These are phyloP conservation scores for Geosmithia putterillii DNA, from an alignment of 2,329 filamentous ascomycete genomes.

Conservation along the genomic window DNA sequence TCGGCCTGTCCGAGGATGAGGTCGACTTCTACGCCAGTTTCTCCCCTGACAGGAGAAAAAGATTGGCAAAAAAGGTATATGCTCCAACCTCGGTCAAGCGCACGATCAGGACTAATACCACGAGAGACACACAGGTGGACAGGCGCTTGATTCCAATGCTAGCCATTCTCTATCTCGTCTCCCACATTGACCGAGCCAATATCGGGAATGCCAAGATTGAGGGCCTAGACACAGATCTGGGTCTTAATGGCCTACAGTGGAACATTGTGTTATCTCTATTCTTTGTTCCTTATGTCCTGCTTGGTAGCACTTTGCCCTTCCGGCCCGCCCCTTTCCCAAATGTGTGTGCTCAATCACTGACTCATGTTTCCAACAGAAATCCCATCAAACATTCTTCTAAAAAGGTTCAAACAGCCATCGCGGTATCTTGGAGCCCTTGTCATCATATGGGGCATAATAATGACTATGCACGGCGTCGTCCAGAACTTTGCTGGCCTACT, in stretches of 20 bases:
- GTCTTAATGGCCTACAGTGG: conserved; percentile 44
- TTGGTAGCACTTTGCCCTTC: conserved; percentile 11
- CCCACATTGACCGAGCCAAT: conserved; percentile 44
- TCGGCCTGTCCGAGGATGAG: conserved; percentile 14
- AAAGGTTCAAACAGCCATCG: conserved; percentile 44
- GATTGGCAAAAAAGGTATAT: conserved; percentile 12
- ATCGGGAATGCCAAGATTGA: conserved; percentile 37
- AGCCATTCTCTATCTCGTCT: conserved; percentile 43
- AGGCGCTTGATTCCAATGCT: conserved; percentile 29
- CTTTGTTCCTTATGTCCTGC: conserved; percentile 52
- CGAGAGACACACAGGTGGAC: conserved; percentile 5
- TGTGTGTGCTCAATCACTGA: not conserved
- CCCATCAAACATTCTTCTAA: conserved; percentile 52
- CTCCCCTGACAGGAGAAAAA: conserved; percentile 9
- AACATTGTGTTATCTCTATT: conserved; percentile 38
- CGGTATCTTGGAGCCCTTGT: conserved; percentile 55
- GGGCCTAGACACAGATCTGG: conserved; percentile 15
- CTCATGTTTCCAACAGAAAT: conserved; percentile 25
- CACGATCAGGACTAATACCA: not conserved
- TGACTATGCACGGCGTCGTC: conserved; percentile 42
- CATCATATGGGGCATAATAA: conserved; percentile 29
- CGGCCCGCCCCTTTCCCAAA: no score
- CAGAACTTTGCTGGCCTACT: conserved; percentile 33
- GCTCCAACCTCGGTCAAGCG: not conserved
- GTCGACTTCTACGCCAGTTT: conserved; percentile 13